Conservation (phyloP, 768 basidiomycete species). For the Lactarius psammicola region DNA sequence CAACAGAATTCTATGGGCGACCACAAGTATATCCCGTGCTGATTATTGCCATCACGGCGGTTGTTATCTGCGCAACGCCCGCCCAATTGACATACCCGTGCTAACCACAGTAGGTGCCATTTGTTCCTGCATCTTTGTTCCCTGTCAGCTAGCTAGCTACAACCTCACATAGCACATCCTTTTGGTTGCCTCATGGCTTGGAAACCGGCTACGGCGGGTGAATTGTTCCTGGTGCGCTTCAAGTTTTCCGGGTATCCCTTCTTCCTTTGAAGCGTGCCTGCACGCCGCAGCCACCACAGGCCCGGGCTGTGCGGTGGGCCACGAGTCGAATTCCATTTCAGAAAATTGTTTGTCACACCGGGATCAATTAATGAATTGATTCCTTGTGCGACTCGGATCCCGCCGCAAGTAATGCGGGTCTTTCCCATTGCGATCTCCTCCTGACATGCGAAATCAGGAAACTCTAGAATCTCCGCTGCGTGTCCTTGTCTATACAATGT, state of each 20-base stretch:
- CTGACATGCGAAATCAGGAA: slow-evolving; percentile 9
- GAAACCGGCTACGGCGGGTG: background rate
- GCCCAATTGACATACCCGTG: background rate
- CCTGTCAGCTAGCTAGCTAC: background rate
- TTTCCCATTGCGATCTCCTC: slow-evolving; percentile 1
- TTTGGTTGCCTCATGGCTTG: background rate
- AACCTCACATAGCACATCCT: background rate
- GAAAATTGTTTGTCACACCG: slow-evolving; percentile 3
- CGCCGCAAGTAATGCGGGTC: background rate
- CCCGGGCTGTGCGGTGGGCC: slow-evolving; percentile 5
- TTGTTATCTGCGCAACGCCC: background rate
- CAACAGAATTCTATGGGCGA: slow-evolving; percentile 1
- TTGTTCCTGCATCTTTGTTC: background rate
- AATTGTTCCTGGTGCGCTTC: background rate
- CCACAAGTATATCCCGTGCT: background rate
- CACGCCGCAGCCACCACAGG: background rate
- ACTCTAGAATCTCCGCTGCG: background rate
- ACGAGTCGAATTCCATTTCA: slow-evolving; percentile 3
- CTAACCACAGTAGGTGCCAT: background rate
- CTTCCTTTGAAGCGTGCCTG: background rate
- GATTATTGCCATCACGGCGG: background rate
- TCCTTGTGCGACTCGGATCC: slow-evolving; percentile 4
- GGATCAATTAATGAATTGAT: slow-evolving; percentile 6
- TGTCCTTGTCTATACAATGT: background rate
- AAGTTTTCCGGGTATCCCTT: background rate